phyloP scores from a whole-genome alignment of 192 early-diverging fungal genomes.

The Gonapodya sp. region DNA sequence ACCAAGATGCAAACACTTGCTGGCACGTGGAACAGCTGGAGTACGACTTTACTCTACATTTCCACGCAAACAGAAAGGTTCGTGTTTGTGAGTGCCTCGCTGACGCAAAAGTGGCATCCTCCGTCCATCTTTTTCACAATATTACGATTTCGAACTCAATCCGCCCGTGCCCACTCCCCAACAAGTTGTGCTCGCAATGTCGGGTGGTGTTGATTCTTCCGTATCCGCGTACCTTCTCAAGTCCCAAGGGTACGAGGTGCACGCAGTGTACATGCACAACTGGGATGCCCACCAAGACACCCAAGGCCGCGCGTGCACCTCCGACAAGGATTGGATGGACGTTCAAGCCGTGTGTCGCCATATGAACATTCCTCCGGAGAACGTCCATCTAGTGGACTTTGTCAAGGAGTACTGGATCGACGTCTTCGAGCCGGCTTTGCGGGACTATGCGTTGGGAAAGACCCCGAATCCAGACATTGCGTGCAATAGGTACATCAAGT shows the following conservation, averaged over 20 bases:
- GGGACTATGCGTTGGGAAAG: constrained; percentile 52
- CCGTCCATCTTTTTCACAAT: too few species aligned
- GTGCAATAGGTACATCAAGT: constrained; percentile 91
- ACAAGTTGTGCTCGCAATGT: constrained; percentile 72
- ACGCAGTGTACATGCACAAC: constrained; percentile 88
- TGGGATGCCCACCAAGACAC: constrained; percentile 89
- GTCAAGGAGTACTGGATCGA: constrained; percentile 83
- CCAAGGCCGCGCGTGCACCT: constrained; percentile 54
- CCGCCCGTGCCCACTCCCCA: background rate
- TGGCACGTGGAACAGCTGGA: too few species aligned
- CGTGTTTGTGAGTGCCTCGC: too few species aligned
- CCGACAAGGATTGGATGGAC: constrained; percentile 65
- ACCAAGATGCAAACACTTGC: too few species aligned
- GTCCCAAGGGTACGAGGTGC: constrained; percentile 49
- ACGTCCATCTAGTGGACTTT: constrained; percentile 47
- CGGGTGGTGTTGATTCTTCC: constrained; percentile 90
- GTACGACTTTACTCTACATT: too few species aligned
- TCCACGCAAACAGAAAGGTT: too few species aligned
- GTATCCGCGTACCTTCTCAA: constrained; percentile 71
- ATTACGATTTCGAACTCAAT: background rate
- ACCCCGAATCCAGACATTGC: constrained; percentile 91
- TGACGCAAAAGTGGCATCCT: too few species aligned
- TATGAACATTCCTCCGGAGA: constrained; percentile 54
- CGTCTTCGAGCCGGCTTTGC: constrained; percentile 76
- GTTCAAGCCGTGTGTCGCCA: constrained; percentile 59